Evolutionary conservation across 1,139 yeast species (phyloP).

Genomic region (Citeromyces hawaiiensis): DNA sequence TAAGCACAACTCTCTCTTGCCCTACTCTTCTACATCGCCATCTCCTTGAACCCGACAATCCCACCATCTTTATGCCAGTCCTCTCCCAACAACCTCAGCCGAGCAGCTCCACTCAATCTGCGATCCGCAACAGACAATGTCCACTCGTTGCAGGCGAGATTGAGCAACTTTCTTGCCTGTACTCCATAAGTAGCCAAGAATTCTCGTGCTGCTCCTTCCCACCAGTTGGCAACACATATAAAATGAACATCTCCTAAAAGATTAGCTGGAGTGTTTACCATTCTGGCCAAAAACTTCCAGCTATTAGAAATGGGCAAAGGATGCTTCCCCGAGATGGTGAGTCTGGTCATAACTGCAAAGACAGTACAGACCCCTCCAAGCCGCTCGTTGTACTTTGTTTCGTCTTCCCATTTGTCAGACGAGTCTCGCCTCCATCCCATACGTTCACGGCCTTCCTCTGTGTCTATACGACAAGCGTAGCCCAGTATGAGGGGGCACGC

Average conservation of each 20-base stretch:
- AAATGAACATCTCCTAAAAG: constrained; percentile 58
- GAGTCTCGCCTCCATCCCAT: constrained; percentile 79
- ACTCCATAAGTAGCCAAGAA: constrained; percentile 45
- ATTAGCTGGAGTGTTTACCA: constrained; percentile 38
- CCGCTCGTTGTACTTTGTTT: constrained; percentile 66
- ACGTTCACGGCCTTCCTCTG: constrained; percentile 67
- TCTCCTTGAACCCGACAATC: constrained; percentile 33
- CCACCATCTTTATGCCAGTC: constrained; percentile 44
- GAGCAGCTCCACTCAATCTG: constrained; percentile 63
- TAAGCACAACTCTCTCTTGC: too few relatives aligned
- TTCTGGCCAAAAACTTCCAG: constrained; percentile 67
- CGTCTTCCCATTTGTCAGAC: constrained; percentile 67
- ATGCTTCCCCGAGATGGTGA: constrained; percentile 20
- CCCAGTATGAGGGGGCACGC: constrained; percentile 89
- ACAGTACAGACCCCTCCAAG: constrained; percentile 76
- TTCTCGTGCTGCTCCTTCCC: constrained; percentile 69
- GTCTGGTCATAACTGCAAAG: constrained; percentile 59
- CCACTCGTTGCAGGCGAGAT: constrained; percentile 32
- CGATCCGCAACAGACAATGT: constrained; percentile 31
- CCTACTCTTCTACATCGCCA: constrained; percentile 27
- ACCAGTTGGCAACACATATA: constrained; percentile 69
- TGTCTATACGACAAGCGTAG: constrained; percentile 55
- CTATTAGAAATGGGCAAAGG: constrained; percentile 35
- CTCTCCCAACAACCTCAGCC: constrained; percentile 64
- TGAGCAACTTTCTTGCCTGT: constrained; percentile 58